Evolutionary conservation across 352 stramenopile genomes (phyloP), one percentile per base, ranked within the genome.

Genomic region (Phytophthora pisi): DNA sequence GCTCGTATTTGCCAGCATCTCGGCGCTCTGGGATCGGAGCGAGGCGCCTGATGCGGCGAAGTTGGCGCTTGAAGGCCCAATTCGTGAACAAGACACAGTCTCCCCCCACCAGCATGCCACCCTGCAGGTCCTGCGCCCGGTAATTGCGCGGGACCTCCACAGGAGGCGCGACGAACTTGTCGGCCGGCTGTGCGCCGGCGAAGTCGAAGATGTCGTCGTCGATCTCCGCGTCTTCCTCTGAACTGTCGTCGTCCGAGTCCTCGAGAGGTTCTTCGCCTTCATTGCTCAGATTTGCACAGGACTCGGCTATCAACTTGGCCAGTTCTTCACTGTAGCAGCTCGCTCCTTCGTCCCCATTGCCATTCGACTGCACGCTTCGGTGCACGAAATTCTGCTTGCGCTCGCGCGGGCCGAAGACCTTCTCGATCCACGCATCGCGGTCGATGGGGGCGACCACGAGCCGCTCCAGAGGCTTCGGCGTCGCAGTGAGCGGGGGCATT

Each of bases 61-160:
- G 30, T 36, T 61, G 49, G 15, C 71, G 71, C 36, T 78, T 78
- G 58, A 76, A 78, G 1, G 64, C 71, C 62, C 57, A 65, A 9
- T 64, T 56, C 5, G 71, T 78, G 56, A 76, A 78, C 13, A 75
- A 20, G 1, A 78, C 71, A 11, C 16, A 47, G 16, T 63, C 7
- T 2, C 67, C 71, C 11, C 57, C 71, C n/a, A 78, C 67, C 11
- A 68, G 18, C 13, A 64, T 47, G 6, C 71, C 71, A 11, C 71
- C 71, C 8, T 54, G 51, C 9, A 72, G 63, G 20, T 78, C 67
- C n/a, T 76, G 71, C 36, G 56, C 64, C 34, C 58, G 55, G 61
- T 78, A 78, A 6, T 16, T 50, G 2, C 52, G 23, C 51, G 63
- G 71, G 13, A 78, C 51, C 15, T 72, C 58, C 43, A 78, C 71